phyloP scores from a whole-genome alignment of 495 filamentous ascomycete species.

The Chaetomium fimeti region DNA sequence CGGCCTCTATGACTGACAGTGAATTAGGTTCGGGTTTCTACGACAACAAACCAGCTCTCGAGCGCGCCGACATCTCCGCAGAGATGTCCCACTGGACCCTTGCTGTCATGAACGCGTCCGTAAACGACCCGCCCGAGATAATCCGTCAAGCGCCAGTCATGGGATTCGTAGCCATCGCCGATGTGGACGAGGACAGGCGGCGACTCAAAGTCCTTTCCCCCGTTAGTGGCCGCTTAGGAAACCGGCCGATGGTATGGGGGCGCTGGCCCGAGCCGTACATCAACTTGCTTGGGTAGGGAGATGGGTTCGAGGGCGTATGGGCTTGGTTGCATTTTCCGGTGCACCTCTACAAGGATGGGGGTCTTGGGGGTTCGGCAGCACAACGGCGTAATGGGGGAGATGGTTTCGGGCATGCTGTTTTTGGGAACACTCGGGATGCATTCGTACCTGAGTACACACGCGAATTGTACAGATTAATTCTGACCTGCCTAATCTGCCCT shows the following conservation, averaged over 20 bases:
- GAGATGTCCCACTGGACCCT: conserved; percentile 68
- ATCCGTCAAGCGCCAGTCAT: conserved; percentile 83
- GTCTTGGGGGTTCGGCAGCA: background rate
- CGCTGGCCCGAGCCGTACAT: conserved; percentile 56
- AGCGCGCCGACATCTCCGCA: conserved; percentile 56
- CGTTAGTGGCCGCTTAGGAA: conserved; percentile 72
- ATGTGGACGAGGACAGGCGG: conserved; percentile 82
- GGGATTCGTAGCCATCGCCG: conserved; percentile 87
- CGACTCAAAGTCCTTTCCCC: conserved; percentile 80
- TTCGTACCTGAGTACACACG: no score
- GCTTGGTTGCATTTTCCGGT: conserved; percentile 5
- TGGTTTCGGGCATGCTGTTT: no score
- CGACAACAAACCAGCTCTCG: conserved; percentile 51
- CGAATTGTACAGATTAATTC: no score
- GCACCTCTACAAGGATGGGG: background rate
- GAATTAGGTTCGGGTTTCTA: conserved; percentile 30
- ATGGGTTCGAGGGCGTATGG: background rate
- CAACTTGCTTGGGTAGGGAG: conserved; percentile 48
- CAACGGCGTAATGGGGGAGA: background rate
- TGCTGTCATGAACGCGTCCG: conserved; percentile 71
- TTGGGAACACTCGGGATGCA: no score
- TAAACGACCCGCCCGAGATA: conserved; percentile 62
- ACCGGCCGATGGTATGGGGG: conserved; percentile 69
- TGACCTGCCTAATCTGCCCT: no score
- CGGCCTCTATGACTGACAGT: conserved; percentile 33